A percentile compares a stretch with the other conserved stretches of the same genome.
These are phyloP conservation scores for Sordaria brevicollis DNA, from an alignment of 495 filamentous ascomycete species.

Conservation along the genomic window DNA sequence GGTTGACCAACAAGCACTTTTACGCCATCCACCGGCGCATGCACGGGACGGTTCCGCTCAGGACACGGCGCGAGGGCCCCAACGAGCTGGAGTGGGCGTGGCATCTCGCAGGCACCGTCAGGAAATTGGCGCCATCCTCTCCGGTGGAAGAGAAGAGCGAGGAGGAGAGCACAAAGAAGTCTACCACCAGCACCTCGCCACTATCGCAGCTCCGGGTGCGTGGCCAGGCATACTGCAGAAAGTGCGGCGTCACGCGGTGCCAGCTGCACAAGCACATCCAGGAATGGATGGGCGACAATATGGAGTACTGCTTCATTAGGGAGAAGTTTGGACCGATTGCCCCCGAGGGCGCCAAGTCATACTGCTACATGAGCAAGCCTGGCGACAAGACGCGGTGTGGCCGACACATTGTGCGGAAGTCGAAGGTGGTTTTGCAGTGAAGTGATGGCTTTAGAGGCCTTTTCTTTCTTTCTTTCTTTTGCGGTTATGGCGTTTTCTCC, in stretches of 20 bases:
- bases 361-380: conserved; percentile 41
- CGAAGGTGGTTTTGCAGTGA: conserved; percentile 15
- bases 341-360: conserved; percentile 22
- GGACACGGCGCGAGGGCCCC: conserved; percentile 37
- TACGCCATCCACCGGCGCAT: conserved; percentile 42
- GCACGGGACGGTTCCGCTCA: conserved; percentile 39
- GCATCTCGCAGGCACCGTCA: conserved; percentile 33
- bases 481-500: neutral
- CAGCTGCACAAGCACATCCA: conserved; percentile 44
- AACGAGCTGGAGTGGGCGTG: conserved; percentile 48
- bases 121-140: conserved; percentile 3
- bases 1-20: conserved; percentile 38
- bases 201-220: conserved; percentile 30
- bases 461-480: neutral
- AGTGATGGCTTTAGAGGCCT: no score
- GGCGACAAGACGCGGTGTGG: conserved; percentile 38
- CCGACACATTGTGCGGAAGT: conserved; percentile 26
- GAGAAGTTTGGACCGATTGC: conserved; percentile 38
- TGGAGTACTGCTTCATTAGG: conserved; percentile 41
- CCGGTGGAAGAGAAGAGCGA: neutral
- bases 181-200: neutral
- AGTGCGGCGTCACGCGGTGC: conserved; percentile 42
- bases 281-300: conserved; percentile 36
- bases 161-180: conserved; percentile 7
- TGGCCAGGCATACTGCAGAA: conserved; percentile 39